phyloP scores from a whole-genome alignment of 2,329 filamentous ascomycete genomes.

The Fusarium stilboides region DNA sequence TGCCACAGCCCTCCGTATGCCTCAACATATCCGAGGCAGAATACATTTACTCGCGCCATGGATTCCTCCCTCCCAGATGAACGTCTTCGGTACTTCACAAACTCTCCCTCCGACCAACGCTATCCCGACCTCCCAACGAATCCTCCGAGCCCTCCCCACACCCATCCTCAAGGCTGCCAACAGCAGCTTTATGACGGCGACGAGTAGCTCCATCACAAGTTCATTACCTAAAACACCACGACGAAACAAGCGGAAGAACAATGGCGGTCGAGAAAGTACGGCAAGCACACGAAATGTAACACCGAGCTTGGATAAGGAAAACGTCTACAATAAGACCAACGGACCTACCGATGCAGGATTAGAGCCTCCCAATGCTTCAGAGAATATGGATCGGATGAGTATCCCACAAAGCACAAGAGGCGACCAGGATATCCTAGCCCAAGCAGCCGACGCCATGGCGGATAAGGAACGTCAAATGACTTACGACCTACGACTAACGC shows the following conservation, averaged over 20 bases:
- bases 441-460: constrained; percentile 73
- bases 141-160: constrained; percentile 90
- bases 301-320: constrained; percentile 66
- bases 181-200: constrained; percentile 93
- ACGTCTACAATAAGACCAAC: constrained; percentile 53
- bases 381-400: constrained; percentile 66
- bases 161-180: constrained; percentile 95
- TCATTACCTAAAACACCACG: constrained; percentile 78
- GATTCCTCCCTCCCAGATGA: constrained; percentile 97
- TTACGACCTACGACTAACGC: constrained; percentile 89
- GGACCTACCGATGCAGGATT: constrained; percentile 43
- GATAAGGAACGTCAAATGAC: constrained; percentile 80
- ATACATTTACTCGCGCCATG: constrained; percentile 96
- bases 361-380: constrained; percentile 54
- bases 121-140: constrained; percentile 91
- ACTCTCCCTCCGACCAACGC: constrained; percentile 85
- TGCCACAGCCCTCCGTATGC: constrained; percentile 94
- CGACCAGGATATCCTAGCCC: constrained; percentile 58
- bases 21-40: constrained; percentile 92
- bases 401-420: constrained; percentile 49
- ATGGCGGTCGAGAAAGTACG: constrained; percentile 57
- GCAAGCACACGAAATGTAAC: constrained; percentile 56
- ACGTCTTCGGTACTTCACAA: constrained; percentile 80
- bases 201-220: constrained; percentile 86
- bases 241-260: constrained; percentile 72